phyloP scores from a whole-genome alignment of 306 rosid species.

The Carpinus fangiana region DNA sequence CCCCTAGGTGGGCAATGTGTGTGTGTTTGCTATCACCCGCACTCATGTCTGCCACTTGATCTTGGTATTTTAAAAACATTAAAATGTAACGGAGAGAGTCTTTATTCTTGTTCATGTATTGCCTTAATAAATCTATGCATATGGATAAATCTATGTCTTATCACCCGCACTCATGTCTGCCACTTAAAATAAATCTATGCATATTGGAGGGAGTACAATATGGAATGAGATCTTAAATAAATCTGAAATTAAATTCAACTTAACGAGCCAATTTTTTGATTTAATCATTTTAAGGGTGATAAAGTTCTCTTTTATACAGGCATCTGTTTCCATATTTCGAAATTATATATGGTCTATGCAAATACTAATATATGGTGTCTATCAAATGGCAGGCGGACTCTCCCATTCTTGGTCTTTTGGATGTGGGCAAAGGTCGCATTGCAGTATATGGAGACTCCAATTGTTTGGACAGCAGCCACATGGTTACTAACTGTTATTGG shows the following conservation, averaged over 20 bases:
- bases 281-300: neutral
- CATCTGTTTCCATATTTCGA: neutral
- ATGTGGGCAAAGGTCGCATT: conserved; percentile 65
- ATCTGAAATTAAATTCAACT: neutral
- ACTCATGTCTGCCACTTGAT: neutral
- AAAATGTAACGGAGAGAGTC: no score
- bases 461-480: conserved; percentile 96
- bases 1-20: neutral
- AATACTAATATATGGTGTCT: conserved; percentile 9
- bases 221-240: neutral
- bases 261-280: neutral
- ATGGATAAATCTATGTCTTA: no score
- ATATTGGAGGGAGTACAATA: neutral
- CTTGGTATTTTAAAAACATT: neutral
- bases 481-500: conserved; percentile 91
- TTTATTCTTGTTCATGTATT: neutral
- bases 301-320: neutral
- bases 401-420: conserved; percentile 83
- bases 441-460: conserved; percentile 96
- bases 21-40: neutral
- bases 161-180: no score
- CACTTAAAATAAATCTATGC: no score
- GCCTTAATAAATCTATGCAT: neutral
- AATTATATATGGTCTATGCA: conserved; percentile 9
- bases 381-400: conserved; percentile 77